These are phyloP conservation scores for Solanum pinnatisectum DNA, from an alignment of 257 asterid species.

Conservation along the genomic window DNA sequence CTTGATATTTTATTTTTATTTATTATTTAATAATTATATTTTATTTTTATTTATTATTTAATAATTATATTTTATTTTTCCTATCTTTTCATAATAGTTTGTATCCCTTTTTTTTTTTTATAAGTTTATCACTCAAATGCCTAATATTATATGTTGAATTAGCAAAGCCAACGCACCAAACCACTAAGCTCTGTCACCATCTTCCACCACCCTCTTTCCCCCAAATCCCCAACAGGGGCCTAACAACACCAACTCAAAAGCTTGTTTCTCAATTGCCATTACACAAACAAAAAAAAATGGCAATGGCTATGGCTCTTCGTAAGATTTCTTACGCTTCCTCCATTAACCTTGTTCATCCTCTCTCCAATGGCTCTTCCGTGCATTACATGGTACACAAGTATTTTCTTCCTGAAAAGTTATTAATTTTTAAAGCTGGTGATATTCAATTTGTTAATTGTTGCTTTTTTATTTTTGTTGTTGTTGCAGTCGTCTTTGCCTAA, in stretches of 20 bases:
- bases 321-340: conserved; percentile 31
- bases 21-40: no score
- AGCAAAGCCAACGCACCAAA: background rate
- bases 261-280: background rate
- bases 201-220: background rate
- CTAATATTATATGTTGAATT: no score
- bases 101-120: no score
- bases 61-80: no score
- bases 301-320: conserved; percentile 68
- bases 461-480: background rate
- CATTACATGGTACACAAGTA: conserved; percentile 25
- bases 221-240: background rate
- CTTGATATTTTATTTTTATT: no score
- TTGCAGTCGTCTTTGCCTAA: conserved; percentile 56
- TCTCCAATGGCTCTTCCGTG: conserved; percentile 25
- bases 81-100: no score
- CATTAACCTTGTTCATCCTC: conserved; percentile 19
- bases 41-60: no score
- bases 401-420: background rate
- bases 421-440: background rate
- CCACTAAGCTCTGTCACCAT: background rate
- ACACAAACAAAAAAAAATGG: background rate
- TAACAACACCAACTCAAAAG: background rate
- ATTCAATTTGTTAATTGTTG: background rate
- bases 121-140: no score